phyloP scores from a whole-genome alignment of 345 rosid genomes.

The Tarenaya hassleriana region DNA sequence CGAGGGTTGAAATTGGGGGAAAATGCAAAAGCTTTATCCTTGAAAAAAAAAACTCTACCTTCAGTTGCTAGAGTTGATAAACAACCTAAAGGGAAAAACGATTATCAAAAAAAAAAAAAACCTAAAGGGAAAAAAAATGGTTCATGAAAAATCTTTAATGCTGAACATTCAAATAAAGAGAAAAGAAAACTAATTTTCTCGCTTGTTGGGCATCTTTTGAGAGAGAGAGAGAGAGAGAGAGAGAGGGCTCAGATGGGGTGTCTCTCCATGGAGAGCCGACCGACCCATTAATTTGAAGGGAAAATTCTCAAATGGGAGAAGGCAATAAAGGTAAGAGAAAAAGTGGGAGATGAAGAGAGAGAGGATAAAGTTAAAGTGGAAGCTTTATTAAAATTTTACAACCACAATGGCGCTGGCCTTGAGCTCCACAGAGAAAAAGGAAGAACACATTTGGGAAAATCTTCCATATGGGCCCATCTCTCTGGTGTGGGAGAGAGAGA shows the following conservation, averaged over 20 bases:
- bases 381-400: slow-evolving; percentile 28
- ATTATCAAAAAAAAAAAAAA: too few species aligned
- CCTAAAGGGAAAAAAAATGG: background rate
- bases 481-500: slow-evolving; percentile 5
- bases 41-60: slow-evolving; percentile 7
- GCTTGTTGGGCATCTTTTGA: slow-evolving; percentile 34
- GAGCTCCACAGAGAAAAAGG: slow-evolving; percentile 15
- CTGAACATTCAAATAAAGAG: slow-evolving; percentile 28
- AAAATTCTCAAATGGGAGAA: slow-evolving; percentile 26
- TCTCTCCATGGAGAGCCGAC: slow-evolving; percentile 25
- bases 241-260: slow-evolving; percentile 1
- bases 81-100: slow-evolving; percentile 7
- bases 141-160: slow-evolving; percentile 9
- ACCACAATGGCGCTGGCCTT: slow-evolving; percentile 22
- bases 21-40: slow-evolving; percentile 19
- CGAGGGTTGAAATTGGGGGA: slow-evolving; percentile 13
- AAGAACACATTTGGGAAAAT: slow-evolving; percentile 22
- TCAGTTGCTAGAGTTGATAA: slow-evolving; percentile 23
- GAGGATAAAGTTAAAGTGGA: slow-evolving; percentile 20
- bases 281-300: slow-evolving; percentile 23
- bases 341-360: slow-evolving; percentile 5
- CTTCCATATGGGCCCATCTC: slow-evolving; percentile 26
- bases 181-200: slow-evolving; percentile 5
- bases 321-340: slow-evolving; percentile 9
- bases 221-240: slow-evolving; percentile 9